Percentiles rank a stretch among this genome's conserved stretches.
These are phyloP conservation scores for Sporothrix curviconia DNA, from an alignment of 2,329 filamentous ascomycete species.

Conservation along the genomic window DNA sequence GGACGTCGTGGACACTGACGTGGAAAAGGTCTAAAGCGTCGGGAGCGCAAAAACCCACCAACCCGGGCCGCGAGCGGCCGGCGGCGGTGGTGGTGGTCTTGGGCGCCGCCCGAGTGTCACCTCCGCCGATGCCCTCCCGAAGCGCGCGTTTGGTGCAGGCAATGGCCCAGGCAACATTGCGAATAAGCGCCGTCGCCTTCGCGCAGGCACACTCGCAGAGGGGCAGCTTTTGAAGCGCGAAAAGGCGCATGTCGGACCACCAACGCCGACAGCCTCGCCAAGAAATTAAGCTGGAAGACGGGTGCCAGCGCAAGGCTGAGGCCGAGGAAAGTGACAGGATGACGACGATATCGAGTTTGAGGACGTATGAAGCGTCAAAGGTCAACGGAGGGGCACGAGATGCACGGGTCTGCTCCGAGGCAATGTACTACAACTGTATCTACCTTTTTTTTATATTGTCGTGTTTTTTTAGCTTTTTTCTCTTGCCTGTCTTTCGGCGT, in stretches of 20 bases:
- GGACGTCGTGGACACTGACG: constrained; percentile 75
- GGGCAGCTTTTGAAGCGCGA: constrained; percentile 32
- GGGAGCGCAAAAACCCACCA: too few species aligned
- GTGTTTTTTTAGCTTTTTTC: too few species aligned
- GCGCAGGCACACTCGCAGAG: constrained; percentile 23
- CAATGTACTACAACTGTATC: neutral
- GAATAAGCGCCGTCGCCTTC: constrained; percentile 23
- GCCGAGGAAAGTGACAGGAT: constrained; percentile 41
- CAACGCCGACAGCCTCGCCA: constrained; percentile 28
- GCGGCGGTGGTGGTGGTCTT: too few species aligned
- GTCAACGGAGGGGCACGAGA: too few species aligned
- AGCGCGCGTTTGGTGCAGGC: neutral
- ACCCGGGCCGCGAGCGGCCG: constrained; percentile 72
- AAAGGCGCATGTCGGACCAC: constrained; percentile 24
- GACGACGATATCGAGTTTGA: constrained; percentile 53
- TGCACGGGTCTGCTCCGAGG: too few species aligned
- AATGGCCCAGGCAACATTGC: constrained; percentile 10
- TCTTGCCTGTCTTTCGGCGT: neutral
- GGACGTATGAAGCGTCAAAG: constrained; percentile 37
- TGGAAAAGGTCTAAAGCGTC: too few species aligned
- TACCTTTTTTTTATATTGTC: too few species aligned
- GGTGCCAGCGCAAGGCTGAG: constrained; percentile 29
- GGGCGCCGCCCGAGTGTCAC: too few species aligned
- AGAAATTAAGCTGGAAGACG: constrained; percentile 55
- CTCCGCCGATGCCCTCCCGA: too few species aligned